These are phyloP conservation scores for Radiomyces spectabilis DNA, from an alignment of 192 early-diverging fungal genomes.

Conservation along the genomic window DNA sequence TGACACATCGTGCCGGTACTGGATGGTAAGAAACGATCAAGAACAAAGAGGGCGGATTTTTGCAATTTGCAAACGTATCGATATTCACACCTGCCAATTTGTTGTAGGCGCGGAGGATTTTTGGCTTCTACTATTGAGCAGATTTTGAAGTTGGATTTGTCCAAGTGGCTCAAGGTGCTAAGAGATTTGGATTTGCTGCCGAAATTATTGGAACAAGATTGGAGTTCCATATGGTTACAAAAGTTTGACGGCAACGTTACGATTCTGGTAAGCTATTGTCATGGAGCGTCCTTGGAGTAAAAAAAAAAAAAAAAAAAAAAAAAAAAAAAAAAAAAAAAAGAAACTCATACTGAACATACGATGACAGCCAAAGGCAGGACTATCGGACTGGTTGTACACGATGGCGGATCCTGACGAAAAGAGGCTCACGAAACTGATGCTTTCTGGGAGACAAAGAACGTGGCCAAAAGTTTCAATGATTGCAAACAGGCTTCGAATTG, in stretches of 20 bases:
- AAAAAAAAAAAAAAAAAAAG: neutral
- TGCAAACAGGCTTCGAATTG: neutral
- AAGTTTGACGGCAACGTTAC: slow-evolving; percentile 88
- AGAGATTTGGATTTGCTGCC: slow-evolving; percentile 78
- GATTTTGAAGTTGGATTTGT: slow-evolving; percentile 75
- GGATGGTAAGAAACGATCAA: slow-evolving; percentile 59
- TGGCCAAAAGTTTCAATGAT: neutral
- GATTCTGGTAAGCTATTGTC: slow-evolving; percentile 45
- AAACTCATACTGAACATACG: neutral
- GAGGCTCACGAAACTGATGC: too few species aligned
- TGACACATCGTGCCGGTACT: slow-evolving; percentile 57
- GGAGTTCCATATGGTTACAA: slow-evolving; percentile 81
- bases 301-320: neutral
- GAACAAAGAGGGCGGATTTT: too few species aligned
- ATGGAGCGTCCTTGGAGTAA: neutral
- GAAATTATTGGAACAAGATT: slow-evolving; percentile 64
- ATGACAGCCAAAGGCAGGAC: neutral
- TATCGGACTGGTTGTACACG: neutral
- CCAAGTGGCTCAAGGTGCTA: slow-evolving; percentile 77
- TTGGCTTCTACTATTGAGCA: slow-evolving; percentile 71
- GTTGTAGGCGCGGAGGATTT: slow-evolving; percentile 74
- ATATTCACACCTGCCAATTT: neutral
- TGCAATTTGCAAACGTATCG: too few species aligned
- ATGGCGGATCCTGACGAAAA: too few species aligned
- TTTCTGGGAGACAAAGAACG: neutral